Evolutionary conservation across 2,329 filamentous ascomycete genomes (phyloP).

Genomic region (Aureobasidium sp.): DNA sequence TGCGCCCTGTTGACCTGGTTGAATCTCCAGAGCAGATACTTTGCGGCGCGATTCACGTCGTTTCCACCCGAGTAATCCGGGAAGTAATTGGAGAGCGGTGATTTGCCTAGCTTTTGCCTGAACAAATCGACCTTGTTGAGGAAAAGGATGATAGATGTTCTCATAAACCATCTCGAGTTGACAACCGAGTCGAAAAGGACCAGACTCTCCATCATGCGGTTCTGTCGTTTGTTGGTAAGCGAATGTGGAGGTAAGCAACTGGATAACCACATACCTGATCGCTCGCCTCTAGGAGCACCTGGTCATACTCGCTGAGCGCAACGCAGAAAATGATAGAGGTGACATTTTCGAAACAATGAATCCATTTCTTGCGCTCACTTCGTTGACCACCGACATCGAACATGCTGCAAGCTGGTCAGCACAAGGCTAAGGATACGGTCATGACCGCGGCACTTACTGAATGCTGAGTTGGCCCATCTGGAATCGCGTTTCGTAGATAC

Average conservation of each 20-base stretch:
- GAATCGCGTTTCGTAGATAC: slow-evolving; percentile 98
- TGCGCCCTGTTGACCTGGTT: slow-evolving; percentile 97
- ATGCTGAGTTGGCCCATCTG: slow-evolving; percentile 98
- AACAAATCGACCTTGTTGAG: slow-evolving; percentile 99
- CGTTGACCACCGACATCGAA: slow-evolving; percentile 97
- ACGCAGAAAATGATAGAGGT: slow-evolving; percentile 99
- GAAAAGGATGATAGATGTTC: slow-evolving; percentile 97
- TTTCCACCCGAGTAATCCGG: slow-evolving; percentile 96
- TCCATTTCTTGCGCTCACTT: slow-evolving; percentile 99
- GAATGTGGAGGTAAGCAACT: background rate
- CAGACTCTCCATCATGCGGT: slow-evolving; percentile 98
- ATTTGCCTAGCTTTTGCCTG: slow-evolving; percentile 84
- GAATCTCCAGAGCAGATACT: slow-evolving; percentile 96
- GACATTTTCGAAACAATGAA: slow-evolving; percentile 99
- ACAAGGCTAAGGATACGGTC: background rate
- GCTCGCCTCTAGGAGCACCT: slow-evolving; percentile 91
- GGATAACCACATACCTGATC: slow-evolving; percentile 62
- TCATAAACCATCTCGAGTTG: slow-evolving; percentile 98
- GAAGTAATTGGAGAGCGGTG: slow-evolving; percentile 89
- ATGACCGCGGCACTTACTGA: slow-evolving; percentile 57
- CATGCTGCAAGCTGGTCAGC: slow-evolving; percentile 58
- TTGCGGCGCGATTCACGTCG: slow-evolving; percentile 95
- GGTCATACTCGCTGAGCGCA: slow-evolving; percentile 94
- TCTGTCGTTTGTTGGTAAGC: slow-evolving; percentile 44
- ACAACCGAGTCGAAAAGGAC: slow-evolving; percentile 97